A percentile compares a stretch with the other conserved stretches of the same genome.
Evolutionary conservation across 1,284 basidiomycete genomes (phyloP).

Genomic region (Fomes fomentarius): DNA sequence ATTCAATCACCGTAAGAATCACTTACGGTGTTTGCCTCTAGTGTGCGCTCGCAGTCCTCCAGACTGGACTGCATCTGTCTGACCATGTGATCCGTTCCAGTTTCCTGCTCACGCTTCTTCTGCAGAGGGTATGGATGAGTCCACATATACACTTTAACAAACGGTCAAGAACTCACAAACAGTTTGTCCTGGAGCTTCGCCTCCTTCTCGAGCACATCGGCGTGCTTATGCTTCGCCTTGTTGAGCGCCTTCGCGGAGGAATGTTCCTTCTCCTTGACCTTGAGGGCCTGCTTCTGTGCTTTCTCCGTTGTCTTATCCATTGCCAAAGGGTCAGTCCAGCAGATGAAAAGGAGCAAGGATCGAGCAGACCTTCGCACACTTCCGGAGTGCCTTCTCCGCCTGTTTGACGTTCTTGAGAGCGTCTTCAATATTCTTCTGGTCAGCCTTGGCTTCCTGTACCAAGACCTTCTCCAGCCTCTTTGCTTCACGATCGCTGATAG

Average conservation of each 20-base stretch:
- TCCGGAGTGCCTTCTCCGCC: slow-evolving; percentile 23
- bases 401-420: slow-evolving; percentile 19
- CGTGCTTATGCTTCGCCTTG: slow-evolving; percentile 18
- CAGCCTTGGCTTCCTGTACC: slow-evolving; percentile 17
- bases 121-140: not conserved
- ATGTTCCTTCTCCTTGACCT: slow-evolving; percentile 15
- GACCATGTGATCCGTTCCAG: slow-evolving; percentile 3
- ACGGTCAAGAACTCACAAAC: slow-evolving; percentile 8
- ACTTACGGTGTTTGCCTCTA: slow-evolving; percentile 20
- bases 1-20: not conserved
- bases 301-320: slow-evolving; percentile 9
- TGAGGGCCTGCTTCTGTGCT: slow-evolving; percentile 15
- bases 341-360: too few relatives aligned
- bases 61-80: slow-evolving; percentile 14
- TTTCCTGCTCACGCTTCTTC: slow-evolving; percentile 13
- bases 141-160: not conserved
- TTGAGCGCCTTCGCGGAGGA: slow-evolving; percentile 13
- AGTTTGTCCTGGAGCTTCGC: slow-evolving; percentile 7
- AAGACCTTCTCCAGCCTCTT: slow-evolving; percentile 25
- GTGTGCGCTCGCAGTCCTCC: slow-evolving; percentile 11
- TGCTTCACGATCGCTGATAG: slow-evolving; percentile 12
- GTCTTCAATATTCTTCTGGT: slow-evolving; percentile 19
- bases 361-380: slow-evolving; percentile 21
- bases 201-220: slow-evolving; percentile 12
- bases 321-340: not conserved